phyloP scores from a whole-genome alignment of 2,329 filamentous ascomycete species.

The Ciborinia camelliae region DNA sequence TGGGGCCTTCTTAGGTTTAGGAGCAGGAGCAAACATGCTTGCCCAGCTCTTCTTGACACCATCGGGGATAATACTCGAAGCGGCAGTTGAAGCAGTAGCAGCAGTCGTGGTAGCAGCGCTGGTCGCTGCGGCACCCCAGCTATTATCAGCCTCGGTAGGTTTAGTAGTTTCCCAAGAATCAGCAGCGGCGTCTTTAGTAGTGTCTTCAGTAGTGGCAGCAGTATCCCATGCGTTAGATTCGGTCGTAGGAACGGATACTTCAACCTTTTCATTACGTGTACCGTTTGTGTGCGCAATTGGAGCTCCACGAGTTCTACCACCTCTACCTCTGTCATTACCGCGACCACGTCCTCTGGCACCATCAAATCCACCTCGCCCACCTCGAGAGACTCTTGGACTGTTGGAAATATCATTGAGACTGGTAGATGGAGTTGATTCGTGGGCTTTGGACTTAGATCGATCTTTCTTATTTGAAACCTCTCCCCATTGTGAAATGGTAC shows the following conservation, averaged over 20 bases:
- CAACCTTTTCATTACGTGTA: constrained; percentile 54
- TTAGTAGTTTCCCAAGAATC: constrained; percentile 34
- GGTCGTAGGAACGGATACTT: constrained; percentile 63
- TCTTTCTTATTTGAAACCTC: constrained; percentile 83
- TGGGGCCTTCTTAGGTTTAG: constrained; percentile 50
- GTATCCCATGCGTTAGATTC: constrained; percentile 64
- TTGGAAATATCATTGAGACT: constrained; percentile 50
- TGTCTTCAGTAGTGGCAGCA: constrained; percentile 40
- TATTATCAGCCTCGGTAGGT: constrained; percentile 38
- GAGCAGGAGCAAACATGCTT: constrained; percentile 65
- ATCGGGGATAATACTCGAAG: constrained; percentile 40
- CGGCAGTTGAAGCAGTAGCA: constrained; percentile 39
- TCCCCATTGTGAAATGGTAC: constrained; percentile 77
- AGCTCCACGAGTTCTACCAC: constrained; percentile 59
- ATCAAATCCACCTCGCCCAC: constrained; percentile 57
- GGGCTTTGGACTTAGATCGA: constrained; percentile 66
- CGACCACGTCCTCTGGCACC: constrained; percentile 59
- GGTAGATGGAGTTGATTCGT: constrained; percentile 48
- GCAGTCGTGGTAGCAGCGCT: constrained; percentile 38
- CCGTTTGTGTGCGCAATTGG: constrained; percentile 60
- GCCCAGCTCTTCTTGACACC: constrained; percentile 64
- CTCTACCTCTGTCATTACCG: constrained; percentile 59
- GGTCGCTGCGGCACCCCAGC: constrained; percentile 38
- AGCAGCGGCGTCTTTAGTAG: background rate
- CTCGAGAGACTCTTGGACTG: constrained; percentile 50